Percentiles rank a stretch among this genome's conserved stretches.
Conservation (phyloP, 108 stramenopile species). For the Schizochytrium sp. region DNA sequence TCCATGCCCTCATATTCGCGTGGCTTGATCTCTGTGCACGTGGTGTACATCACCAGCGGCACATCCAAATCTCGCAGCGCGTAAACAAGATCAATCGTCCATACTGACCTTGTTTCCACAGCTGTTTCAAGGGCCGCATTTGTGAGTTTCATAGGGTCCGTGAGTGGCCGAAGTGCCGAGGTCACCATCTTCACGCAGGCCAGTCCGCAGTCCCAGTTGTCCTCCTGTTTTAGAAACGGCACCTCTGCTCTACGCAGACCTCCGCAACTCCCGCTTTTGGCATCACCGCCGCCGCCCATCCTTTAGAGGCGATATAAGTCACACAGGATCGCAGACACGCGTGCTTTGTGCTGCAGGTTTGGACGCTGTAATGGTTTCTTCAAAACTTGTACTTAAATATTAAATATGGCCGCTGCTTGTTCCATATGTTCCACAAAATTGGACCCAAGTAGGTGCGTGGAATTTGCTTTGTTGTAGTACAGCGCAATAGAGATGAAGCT, state of each 20-base stretch:
- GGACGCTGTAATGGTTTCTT: too few species aligned
- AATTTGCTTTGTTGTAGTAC: too few species aligned
- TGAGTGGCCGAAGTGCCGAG: neutral
- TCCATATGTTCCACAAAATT: too few species aligned
- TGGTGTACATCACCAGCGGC: slow-evolving; percentile 45
- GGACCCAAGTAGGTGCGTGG: too few species aligned
- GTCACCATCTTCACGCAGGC: slow-evolving; percentile 44
- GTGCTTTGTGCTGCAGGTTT: too few species aligned
- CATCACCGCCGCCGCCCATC: neutral
- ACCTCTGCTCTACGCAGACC: neutral
- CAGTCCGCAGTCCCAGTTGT: slow-evolving; percentile 53
- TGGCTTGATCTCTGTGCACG: neutral
- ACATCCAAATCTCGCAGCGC: neutral
- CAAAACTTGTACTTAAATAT: too few species aligned
- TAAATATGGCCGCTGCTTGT: too few species aligned
- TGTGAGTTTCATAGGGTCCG: slow-evolving; percentile 11
- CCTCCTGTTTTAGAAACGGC: slow-evolving; percentile 14
- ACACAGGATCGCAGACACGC: too few species aligned
- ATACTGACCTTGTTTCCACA: neutral
- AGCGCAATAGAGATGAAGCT: too few species aligned
- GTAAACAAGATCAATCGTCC: slow-evolving; percentile 41
- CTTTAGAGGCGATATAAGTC: neutral
- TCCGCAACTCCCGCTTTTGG: neutral
- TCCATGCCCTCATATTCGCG: slow-evolving; percentile 26
- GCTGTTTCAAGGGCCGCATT: neutral